Percentiles rank a stretch among this genome's conserved stretches.
phyloP scores from a whole-genome alignment of 1,284 basidiomycete species.

The Gastroboletus turbinatus region DNA sequence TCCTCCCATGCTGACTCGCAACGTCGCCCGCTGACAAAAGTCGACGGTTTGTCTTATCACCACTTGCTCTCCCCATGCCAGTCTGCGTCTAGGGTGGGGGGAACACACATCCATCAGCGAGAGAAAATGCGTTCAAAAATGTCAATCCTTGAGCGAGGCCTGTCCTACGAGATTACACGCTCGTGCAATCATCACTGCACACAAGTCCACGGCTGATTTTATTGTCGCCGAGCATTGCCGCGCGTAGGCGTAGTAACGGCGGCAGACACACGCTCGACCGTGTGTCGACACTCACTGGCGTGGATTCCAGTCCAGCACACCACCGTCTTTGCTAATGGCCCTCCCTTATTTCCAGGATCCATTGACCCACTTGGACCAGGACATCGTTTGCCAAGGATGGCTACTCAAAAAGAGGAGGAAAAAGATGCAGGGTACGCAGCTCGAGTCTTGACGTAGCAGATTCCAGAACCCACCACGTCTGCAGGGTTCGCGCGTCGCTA shows the following conservation, averaged over 20 bases:
- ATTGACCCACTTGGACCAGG: constrained; percentile 17
- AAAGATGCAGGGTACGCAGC: constrained; percentile 73
- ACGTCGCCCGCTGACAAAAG: constrained; percentile 9
- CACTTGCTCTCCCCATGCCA: neutral
- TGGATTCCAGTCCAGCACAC: neutral
- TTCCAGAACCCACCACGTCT: constrained; percentile 5
- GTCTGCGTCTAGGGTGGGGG: neutral
- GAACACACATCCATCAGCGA: neutral
- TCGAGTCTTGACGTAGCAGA: constrained; percentile 1
- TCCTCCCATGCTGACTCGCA: constrained; percentile 14
- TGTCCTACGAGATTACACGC: constrained; percentile 9
- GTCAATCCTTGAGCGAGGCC: neutral
- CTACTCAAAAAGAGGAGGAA: constrained; percentile 79
- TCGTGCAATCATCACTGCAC: neutral
- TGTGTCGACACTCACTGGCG: neutral
- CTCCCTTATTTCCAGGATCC: neutral
- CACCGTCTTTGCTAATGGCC: neutral
- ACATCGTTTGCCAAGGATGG: constrained; percentile 67
- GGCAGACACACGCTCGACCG: neutral
- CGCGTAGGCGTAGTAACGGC: constrained; percentile 2
- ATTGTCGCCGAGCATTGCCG: constrained; percentile 14
- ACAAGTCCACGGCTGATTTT: neutral
- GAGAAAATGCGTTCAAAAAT: constrained; percentile 14
- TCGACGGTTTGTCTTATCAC: constrained; percentile 1
- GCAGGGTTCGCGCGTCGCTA: constrained; percentile 83